Percentiles rank a stretch among this genome's conserved stretches.
These are phyloP conservation scores for Quercus ilex DNA, from an alignment of 306 rosid genomes.

Conservation along the genomic window DNA sequence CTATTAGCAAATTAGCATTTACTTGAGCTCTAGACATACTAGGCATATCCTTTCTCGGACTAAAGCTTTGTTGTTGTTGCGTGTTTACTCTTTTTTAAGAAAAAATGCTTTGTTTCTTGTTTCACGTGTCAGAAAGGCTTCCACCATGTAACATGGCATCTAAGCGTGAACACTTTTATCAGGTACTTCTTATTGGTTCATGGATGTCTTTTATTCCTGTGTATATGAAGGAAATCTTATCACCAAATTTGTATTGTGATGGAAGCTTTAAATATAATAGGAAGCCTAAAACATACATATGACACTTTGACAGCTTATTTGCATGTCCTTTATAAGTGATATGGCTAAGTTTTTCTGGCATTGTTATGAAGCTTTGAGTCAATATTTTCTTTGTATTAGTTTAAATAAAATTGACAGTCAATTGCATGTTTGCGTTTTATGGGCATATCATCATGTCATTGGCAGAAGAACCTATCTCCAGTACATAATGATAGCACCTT, in stretches of 20 bases:
- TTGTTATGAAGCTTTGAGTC: not conserved
- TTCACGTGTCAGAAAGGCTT: constrained; percentile 51
- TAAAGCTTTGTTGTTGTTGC: not conserved
- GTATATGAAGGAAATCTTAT: not conserved
- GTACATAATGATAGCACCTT: not conserved
- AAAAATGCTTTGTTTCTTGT: not conserved
- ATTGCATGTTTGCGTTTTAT: constrained; percentile 1
- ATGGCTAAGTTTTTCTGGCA: not conserved
- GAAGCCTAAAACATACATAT: not conserved
- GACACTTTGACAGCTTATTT: not conserved
- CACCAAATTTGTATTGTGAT: not conserved
- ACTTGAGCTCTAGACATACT: too few species aligned
- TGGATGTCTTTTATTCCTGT: not conserved
- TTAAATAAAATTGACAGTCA: not conserved
- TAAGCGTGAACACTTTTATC: constrained; percentile 79
- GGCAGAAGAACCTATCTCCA: constrained; percentile 2
- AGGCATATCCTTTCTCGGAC: too few species aligned
- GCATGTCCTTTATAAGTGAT: not conserved
- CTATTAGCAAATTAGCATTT: too few species aligned
- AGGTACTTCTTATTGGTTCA: constrained; percentile 45
- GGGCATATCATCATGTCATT: constrained; percentile 12
- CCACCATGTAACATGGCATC: constrained; percentile 73
- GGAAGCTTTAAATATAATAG: not conserved
- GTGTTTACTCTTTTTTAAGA: not conserved
- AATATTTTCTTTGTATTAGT: not conserved